Evolutionary conservation across 306 rosid genomes (phyloP), one percentile per base, ranked within the genome.

Genomic region (Carpinus viminea): DNA sequence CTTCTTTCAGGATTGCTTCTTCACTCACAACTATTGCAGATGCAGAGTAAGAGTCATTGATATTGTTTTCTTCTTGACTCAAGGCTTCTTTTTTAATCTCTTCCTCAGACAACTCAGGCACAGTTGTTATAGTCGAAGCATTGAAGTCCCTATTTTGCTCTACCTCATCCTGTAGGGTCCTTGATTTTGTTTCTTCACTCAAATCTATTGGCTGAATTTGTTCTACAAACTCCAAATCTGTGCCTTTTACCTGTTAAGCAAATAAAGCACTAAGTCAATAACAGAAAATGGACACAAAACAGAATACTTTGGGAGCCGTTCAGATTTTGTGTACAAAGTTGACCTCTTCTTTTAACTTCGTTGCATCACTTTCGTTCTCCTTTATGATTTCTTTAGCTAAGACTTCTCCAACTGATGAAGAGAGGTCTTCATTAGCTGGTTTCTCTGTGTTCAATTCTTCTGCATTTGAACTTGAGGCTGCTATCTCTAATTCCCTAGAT

Each of bases 331-430:
- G 41, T 31, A 36, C 28, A 45, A 41, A 78, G 43, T 78, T 71
- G 62, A 81, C 84, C 83, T 84, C 80, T 62, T 81, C 50, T 12
- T 75, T 71, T 45, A 54, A 52, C 20, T 53, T 59, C 24, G 24
- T 12, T 31, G 7, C 60, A n/a, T 53, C 45, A 38, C 68, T 55
- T 54, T 73, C 61, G 17, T 46, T 73, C 62, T 69, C 76, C 76
- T 64, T 76, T 74, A 71, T 57, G 76, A 52, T 47, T 60, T 74
- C 79, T 21, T 61, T 54, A 7, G 10, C n/a, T 48, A 53, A 38
- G 36, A 47, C 68, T 7, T 70, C 75, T 78, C 2, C 64, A 31
- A 61, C 11, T 20, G 48, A 18, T 5, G 47, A 47, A 81, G 83
- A 80, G 36, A 81, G 52, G 60, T 78, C 78, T 24, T 16, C 18